Base-by-base conservation (phyloP, 129 eudicot species). In the Deinandra increscens region DNA sequence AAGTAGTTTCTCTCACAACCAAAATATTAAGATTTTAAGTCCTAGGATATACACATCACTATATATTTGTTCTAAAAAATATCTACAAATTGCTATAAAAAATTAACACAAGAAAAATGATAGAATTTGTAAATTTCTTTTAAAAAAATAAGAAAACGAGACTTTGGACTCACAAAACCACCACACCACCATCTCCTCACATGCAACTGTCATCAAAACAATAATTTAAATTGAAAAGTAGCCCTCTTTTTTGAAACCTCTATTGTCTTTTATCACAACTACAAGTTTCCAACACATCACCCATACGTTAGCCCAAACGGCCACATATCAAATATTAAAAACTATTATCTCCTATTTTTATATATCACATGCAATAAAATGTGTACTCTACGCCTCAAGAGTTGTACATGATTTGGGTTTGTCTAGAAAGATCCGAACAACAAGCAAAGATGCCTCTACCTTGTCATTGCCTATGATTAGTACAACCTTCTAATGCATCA, bases 201-300 rank as follows among this genome's bases (percentile, higher is more conserved):
- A 76, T 76, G 80, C 70, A 76, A n/a, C 38, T 76, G 75, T 59
- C 54, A 76, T 68, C 69, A 76, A 36, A 26, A 14, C 31, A 76
- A 69, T 69, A 48, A 69, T 69, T 76, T 46, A 76, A 67, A 11
- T 76, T 13, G 23, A 31, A 76, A 76, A 69, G 80, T 49, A 60
- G 80, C 75, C 75, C 69, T 69, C 80, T 48, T 48, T 76, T 69
- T 76, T 76, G 80, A 76, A 76, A 26, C 64, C 75, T 56, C 14
- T 42, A 41, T 69, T 48, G 70, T 75, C 63, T 60, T 51, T 76
- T 38, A 14, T 68, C 14, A 46, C 70, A 59, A 48, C 37, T 48
- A 60, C 56, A n/a, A n/a, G 20, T n/a, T 46, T 46, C n/a, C 68
- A 69, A 38, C 80, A 68, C 80, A 76, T 68, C 75, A 76, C 44